Percentiles rank a stretch among this genome's conserved stretches.
Evolutionary conservation across 1,284 basidiomycete genomes (phyloP).

Genomic region (Wallemia mellicola): DNA sequence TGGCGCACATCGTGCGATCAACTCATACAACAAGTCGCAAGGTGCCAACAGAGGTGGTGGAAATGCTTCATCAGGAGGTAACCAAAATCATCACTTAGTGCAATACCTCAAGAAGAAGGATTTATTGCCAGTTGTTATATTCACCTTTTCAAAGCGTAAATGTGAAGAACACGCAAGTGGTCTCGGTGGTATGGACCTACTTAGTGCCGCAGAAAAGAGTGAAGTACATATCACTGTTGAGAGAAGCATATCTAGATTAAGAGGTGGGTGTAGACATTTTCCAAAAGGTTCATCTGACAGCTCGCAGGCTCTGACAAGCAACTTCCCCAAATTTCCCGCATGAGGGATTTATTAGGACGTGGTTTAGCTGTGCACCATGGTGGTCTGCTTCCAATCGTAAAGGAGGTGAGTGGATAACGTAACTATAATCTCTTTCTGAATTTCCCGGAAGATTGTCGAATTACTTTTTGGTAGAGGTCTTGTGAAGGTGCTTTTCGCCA

Average conservation of each 20-base stretch:
- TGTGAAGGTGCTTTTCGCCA: slow-evolving; percentile 91
- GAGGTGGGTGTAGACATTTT: not conserved
- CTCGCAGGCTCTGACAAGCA: slow-evolving; percentile 70
- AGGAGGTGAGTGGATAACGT: slow-evolving; percentile 32
- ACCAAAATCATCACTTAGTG: slow-evolving; percentile 77
- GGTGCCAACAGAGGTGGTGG: slow-evolving; percentile 13
- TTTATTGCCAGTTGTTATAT: slow-evolving; percentile 78
- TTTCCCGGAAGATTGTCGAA: slow-evolving; percentile 51
- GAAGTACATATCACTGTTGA: slow-evolving; percentile 87
- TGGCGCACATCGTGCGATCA: not conserved
- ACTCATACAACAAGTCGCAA: slow-evolving; percentile 6
- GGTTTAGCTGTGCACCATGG: slow-evolving; percentile 97
- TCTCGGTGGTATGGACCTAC: slow-evolving; percentile 64
- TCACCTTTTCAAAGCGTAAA: slow-evolving; percentile 84
- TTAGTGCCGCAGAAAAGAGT: slow-evolving; percentile 61
- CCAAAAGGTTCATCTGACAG: slow-evolving; percentile 24
- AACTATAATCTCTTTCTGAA: not conserved
- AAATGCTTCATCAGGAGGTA: slow-evolving; percentile 33
- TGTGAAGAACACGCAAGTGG: slow-evolving; percentile 90
- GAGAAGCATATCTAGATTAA: slow-evolving; percentile 53
- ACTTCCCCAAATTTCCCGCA: slow-evolving; percentile 77
- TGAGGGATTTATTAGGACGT: slow-evolving; percentile 64
- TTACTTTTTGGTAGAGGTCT: slow-evolving; percentile 82
- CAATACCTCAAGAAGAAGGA: slow-evolving; percentile 55
- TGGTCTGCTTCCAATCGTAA: slow-evolving; percentile 81